These are phyloP conservation scores for Magnolia changhungtana DNA, from an alignment of 164 flowering plant genomes.

Conservation along the genomic window DNA sequence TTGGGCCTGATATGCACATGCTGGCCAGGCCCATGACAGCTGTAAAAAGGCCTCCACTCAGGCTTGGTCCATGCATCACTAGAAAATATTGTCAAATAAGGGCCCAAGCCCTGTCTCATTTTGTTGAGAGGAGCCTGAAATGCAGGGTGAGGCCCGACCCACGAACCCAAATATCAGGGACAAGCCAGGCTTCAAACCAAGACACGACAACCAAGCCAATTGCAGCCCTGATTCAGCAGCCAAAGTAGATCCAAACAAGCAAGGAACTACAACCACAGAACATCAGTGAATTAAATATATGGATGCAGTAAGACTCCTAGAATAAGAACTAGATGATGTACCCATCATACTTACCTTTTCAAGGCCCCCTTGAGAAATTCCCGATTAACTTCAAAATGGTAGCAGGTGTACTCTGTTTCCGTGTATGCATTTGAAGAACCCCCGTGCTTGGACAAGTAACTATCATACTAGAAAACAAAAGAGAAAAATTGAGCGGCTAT, in stretches of 20 bases:
- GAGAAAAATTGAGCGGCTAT: background rate
- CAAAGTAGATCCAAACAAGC: background rate
- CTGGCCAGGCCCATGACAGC: background rate
- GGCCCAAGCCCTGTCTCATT: background rate
- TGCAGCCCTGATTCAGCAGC: background rate
- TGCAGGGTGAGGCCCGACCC: background rate
- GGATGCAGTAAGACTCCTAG: background rate
- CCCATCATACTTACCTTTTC: conserved; percentile 45
- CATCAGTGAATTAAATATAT: background rate
- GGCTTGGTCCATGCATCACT: background rate
- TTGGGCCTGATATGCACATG: background rate
- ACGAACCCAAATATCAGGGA: background rate
- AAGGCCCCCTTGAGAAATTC: conserved; percentile 89
- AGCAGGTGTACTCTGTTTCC: conserved; percentile 89
- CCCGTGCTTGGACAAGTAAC: conserved; percentile 96
- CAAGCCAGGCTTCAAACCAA: background rate
- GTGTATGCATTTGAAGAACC: conserved; percentile 98
- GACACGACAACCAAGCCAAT: background rate
- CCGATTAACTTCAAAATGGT: conserved; percentile 88
- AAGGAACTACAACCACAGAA: background rate
- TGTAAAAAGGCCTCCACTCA: background rate
- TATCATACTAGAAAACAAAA: conserved; percentile 67
- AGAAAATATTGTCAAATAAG: background rate
- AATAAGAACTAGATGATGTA: background rate
- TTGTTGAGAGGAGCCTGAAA: background rate